Evolutionary conservation across 2,329 filamentous ascomycete species (phyloP), one percentile per base, ranked within the genome.

Genomic region (Cucurbitaria berberidis): DNA sequence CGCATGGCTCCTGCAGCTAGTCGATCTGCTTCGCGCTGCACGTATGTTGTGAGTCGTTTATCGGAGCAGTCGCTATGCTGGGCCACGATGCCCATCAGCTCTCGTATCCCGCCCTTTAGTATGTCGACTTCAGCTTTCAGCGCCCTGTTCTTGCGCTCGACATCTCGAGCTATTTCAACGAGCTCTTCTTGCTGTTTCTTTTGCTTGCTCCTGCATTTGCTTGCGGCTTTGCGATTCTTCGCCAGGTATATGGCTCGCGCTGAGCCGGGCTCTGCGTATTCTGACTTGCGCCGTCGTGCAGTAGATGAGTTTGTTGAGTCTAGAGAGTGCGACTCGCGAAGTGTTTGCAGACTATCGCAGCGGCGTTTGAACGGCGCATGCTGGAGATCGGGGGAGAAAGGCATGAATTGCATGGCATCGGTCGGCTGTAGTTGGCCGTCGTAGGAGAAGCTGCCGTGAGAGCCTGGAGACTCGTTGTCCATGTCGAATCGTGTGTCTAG

Each of bases 171-270:
- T 42, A 63, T 68, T 48, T 76, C 74, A 45, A 84, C 81, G 2
- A 85, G 76, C 26, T 76, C 69, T 45, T 81, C 76, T 15, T 80
- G 80, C 53, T 82, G 80, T 54, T 78, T 76, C 66, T 84, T 85
- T 68, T 85, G 84, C 74, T 89, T 90, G 63, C 84, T 83, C 3
- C 89, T 82, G 65, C 88, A 91, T 65, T 90, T 90, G 65, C 84
- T 88, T 1, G 89, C 89, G 0, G 89, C 89, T 6, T 88, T 76
- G 6, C 88, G 81, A 69, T 91, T 91, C 50, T 88, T 83, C 70
- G 89, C 85, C 0, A 90, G 79, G 60, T 71, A 72, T n/a, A 67
- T 51, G 6, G 64, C 68, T 13, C 70, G 57, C 27, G 66, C 68
- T 7, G 69, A 68, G 6, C 63, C 64, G 1, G 65, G 61, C 22